Evolutionary conservation across 2,329 filamentous ascomycete species (phyloP).

Genomic region (Scorias spongiosa): DNA sequence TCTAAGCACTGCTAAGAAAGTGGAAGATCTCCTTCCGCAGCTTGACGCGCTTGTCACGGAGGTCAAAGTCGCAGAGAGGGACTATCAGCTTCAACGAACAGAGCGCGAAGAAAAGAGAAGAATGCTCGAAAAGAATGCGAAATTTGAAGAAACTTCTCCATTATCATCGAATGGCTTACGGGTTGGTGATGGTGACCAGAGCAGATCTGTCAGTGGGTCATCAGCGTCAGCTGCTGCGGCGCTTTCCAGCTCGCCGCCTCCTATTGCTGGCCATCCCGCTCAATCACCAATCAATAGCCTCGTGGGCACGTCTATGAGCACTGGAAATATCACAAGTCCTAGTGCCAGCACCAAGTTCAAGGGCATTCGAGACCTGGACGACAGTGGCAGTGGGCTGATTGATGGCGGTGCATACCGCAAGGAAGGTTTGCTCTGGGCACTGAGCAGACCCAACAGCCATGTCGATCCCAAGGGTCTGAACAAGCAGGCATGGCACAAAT

Average conservation of each 20-base stretch:
- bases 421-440: slow-evolving; percentile 85
- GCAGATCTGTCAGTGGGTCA: slow-evolving; percentile 11
- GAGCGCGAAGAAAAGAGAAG: slow-evolving; percentile 91
- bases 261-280: slow-evolving; percentile 7
- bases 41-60: slow-evolving; percentile 77
- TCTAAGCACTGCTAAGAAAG: slow-evolving; percentile 66
- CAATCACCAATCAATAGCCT: slow-evolving; percentile 11
- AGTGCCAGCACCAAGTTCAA: slow-evolving; percentile 52
- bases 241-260: slow-evolving; percentile 16
- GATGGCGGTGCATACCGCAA: slow-evolving; percentile 57
- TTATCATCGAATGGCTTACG: slow-evolving; percentile 11
- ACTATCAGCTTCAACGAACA: slow-evolving; percentile 88
- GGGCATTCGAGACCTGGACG: slow-evolving; percentile 82
- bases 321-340: slow-evolving; percentile 5
- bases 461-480: slow-evolving; percentile 91
- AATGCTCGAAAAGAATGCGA: slow-evolving; percentile 74
- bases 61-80: slow-evolving; percentile 87
- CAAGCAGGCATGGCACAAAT: slow-evolving; percentile 99
- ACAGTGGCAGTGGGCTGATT: slow-evolving; percentile 43
- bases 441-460: slow-evolving; percentile 84
- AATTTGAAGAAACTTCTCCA: slow-evolving; percentile 22
- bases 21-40: slow-evolving; percentile 75
- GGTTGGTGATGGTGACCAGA: slow-evolving; percentile 9
- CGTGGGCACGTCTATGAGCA: slow-evolving; percentile 9
- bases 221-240: slow-evolving; percentile 2